Evolutionary conservation across 257 asterid genomes (phyloP).

Genomic region (Solanum piurae): DNA sequence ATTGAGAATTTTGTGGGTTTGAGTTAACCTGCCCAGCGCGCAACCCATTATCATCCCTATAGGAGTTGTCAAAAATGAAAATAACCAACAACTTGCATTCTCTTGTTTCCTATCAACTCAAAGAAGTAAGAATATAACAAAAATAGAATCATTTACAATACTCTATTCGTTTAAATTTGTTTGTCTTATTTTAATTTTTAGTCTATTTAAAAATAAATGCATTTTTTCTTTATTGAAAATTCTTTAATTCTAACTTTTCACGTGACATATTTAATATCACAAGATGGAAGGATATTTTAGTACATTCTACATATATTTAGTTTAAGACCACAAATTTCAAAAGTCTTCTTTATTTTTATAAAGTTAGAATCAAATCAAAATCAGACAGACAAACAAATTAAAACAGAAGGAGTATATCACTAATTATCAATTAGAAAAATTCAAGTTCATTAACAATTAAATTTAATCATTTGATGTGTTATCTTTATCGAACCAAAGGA

Average conservation of each 20-base stretch:
- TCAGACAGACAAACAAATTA: neutral
- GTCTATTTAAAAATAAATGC: too few relatives aligned
- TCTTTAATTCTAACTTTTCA: neutral
- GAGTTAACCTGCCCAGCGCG: too few relatives aligned
- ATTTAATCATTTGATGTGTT: neutral
- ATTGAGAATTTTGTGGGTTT: too few relatives aligned
- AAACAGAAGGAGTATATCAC: too few relatives aligned
- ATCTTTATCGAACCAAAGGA: neutral
- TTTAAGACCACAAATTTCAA: neutral
- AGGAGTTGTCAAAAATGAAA: too few relatives aligned
- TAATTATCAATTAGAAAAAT: neutral
- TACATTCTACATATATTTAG: neutral
- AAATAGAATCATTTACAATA: neutral
- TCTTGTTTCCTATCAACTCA: conserved; percentile 41
- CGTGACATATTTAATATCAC: too few relatives aligned
- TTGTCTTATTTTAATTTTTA: neutral
- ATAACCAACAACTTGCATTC: conserved; percentile 30
- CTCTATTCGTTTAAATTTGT: too few relatives aligned
- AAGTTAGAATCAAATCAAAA: neutral
- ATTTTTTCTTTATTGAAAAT: too few relatives aligned
- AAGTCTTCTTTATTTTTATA: neutral
- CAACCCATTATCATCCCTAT: too few relatives aligned
- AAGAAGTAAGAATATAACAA: neutral
- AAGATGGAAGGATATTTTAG: too few relatives aligned
- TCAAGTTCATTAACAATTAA: neutral